These are phyloP conservation scores for Geotrichum reessii DNA, from an alignment of 1,139 yeast genomes.

Conservation along the genomic window DNA sequence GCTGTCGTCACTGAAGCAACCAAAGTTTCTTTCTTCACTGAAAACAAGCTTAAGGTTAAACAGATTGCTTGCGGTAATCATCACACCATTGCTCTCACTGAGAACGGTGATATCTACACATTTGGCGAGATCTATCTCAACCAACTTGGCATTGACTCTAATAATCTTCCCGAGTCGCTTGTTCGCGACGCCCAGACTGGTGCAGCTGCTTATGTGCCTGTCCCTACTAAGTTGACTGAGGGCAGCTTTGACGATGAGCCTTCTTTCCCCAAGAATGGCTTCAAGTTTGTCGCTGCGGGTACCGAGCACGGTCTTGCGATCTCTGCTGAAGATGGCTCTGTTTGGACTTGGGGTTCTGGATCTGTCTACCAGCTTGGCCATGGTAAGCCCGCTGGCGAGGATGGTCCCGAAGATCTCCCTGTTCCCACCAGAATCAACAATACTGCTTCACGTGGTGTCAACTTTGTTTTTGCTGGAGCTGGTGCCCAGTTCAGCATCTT, in stretches of 20 bases:
- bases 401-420: conserved; percentile 39
- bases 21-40: conserved; percentile 53
- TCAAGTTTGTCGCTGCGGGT: conserved; percentile 70
- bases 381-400: conserved; percentile 80
- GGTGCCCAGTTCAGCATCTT: conserved; percentile 94
- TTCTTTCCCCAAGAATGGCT: conserved; percentile 43
- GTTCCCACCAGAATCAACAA: conserved; percentile 75
- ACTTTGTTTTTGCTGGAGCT: conserved; percentile 67
- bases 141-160: conserved; percentile 74
- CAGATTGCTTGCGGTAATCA: conserved; percentile 91
- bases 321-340: conserved; percentile 67
- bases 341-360: conserved; percentile 96
- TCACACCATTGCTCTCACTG: conserved; percentile 72
- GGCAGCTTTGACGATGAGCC: conserved; percentile 32
- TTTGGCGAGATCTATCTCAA: conserved; percentile 94
- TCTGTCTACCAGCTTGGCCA: conserved; percentile 94
- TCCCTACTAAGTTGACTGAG: conserved; percentile 59
- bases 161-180: conserved; percentile 59
- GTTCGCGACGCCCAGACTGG: conserved; percentile 69
- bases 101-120: conserved; percentile 64
- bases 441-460: conserved; percentile 81
- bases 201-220: conserved; percentile 78
- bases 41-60: conserved; percentile 46
- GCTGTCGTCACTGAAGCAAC: conserved; percentile 71
- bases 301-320: conserved; percentile 90